Evolutionary conservation across 2,329 filamentous ascomycete species (phyloP).

Genomic region (Colletotrichum orbiculare): DNA sequence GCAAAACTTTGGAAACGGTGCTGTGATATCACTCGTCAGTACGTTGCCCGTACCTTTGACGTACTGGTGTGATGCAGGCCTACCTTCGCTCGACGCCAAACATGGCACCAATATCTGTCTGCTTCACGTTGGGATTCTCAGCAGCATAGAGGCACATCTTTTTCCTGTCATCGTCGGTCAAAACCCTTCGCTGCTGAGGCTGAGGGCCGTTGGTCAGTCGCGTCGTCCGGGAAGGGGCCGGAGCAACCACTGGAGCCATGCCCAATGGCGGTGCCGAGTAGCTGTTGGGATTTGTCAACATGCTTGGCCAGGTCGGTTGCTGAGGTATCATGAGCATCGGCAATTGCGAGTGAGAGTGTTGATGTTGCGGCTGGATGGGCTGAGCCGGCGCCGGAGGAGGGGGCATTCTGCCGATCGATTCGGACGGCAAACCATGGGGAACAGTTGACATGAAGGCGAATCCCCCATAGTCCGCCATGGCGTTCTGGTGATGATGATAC

Average conservation of each 20-base stretch:
- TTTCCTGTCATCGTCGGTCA: slow-evolving; percentile 90
- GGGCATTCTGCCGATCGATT: slow-evolving; percentile 63
- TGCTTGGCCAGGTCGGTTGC: slow-evolving; percentile 80
- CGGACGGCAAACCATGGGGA: slow-evolving; percentile 58
- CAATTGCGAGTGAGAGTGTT: slow-evolving; percentile 61
- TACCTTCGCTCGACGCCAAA: slow-evolving; percentile 99
- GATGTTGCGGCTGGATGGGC: slow-evolving; percentile 47
- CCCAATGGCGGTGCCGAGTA: slow-evolving; percentile 70
- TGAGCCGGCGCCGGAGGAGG: slow-evolving; percentile 67
- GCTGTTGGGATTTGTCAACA: slow-evolving; percentile 77
- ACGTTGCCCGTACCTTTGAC: not conserved
- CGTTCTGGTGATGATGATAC: slow-evolving; percentile 70
- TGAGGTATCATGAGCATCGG: slow-evolving; percentile 79
- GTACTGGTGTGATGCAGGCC: slow-evolving; percentile 40
- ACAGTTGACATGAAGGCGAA: slow-evolving; percentile 68
- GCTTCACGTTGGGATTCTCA: slow-evolving; percentile 89
- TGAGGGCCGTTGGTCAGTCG: slow-evolving; percentile 58
- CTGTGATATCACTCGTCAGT: slow-evolving; percentile 61
- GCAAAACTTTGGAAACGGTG: slow-evolving; percentile 97
- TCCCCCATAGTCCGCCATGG: slow-evolving; percentile 75
- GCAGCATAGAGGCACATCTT: slow-evolving; percentile 95
- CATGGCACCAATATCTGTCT: slow-evolving; percentile 94
- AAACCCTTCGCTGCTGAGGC: slow-evolving; percentile 81
- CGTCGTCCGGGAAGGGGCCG: slow-evolving; percentile 62
- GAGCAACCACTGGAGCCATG: slow-evolving; percentile 66